phyloP scores from a whole-genome alignment of 805 yeast species.

The Ogataea siamensis region DNA sequence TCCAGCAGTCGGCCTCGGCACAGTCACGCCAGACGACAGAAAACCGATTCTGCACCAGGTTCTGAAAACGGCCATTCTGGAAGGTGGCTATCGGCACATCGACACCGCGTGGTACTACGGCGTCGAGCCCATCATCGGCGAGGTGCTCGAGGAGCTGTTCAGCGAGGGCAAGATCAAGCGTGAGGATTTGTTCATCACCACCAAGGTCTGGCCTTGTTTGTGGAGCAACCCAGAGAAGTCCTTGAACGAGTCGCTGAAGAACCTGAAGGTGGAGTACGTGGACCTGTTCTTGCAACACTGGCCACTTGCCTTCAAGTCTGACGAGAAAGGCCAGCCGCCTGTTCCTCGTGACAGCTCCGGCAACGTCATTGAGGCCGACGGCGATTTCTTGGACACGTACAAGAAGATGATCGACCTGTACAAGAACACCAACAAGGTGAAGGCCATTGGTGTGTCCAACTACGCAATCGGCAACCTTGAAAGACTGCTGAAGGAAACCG shows the following conservation, averaged over 20 bases:
- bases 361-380: slow-evolving; percentile 63
- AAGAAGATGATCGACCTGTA: slow-evolving; percentile 74
- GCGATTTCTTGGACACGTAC: slow-evolving; percentile 73
- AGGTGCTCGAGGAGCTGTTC: slow-evolving; percentile 46
- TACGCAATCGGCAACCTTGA: slow-evolving; percentile 41
- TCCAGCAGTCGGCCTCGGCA: slow-evolving; percentile 73
- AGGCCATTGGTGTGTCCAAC: slow-evolving; percentile 60
- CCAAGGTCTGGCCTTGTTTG: slow-evolving; percentile 61
- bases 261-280: slow-evolving; percentile 44
- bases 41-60: slow-evolving; percentile 20
- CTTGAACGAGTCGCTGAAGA: slow-evolving; percentile 39
- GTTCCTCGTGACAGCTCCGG: slow-evolving; percentile 40
- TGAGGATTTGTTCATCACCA: slow-evolving; percentile 64
- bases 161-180: slow-evolving; percentile 45
- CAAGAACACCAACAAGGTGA: slow-evolving; percentile 45
- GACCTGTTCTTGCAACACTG: slow-evolving; percentile 49
- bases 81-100: slow-evolving; percentile 48
- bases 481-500: slow-evolving; percentile 41
- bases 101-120: slow-evolving; percentile 54
- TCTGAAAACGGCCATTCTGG: slow-evolving; percentile 28
- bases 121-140: slow-evolving; percentile 42
- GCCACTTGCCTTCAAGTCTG: slow-evolving; percentile 45
- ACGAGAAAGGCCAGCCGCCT: slow-evolving; percentile 38
- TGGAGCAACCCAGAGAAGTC: slow-evolving; percentile 42
- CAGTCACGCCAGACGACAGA: slow-evolving; percentile 33